A percentile compares a stretch with the other conserved stretches of the same genome.
phyloP scores from a whole-genome alignment of 345 rosid genomes.

The Syzygium grande region DNA sequence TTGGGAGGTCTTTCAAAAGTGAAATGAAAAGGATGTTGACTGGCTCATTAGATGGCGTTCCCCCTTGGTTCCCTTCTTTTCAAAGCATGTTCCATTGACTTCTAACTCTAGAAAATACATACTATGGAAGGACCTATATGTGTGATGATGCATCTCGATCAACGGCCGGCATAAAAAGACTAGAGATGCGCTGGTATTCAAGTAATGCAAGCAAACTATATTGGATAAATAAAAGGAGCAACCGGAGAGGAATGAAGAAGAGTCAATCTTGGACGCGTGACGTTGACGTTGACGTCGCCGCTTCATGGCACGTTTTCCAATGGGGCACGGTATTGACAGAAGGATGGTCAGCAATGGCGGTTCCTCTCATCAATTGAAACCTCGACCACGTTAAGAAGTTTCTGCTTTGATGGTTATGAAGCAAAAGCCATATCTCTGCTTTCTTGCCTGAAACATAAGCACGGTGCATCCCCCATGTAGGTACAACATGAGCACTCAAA shows the following conservation, averaged over 20 bases:
- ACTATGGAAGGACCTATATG: too few relatives aligned
- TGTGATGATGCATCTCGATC: too few relatives aligned
- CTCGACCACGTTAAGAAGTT: background rate
- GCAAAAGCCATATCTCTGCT: background rate
- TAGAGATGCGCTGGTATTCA: too few relatives aligned
- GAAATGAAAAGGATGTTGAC: background rate
- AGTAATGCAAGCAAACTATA: too few relatives aligned
- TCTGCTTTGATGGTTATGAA: background rate
- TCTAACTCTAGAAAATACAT: too few relatives aligned
- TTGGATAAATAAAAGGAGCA: too few relatives aligned
- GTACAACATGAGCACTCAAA: slow-evolving; percentile 1
- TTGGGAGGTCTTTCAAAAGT: background rate
- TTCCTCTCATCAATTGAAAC: too few relatives aligned
- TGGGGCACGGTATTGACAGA: background rate
- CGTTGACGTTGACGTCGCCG: background rate
- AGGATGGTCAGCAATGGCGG: too few relatives aligned
- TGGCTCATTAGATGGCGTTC: background rate
- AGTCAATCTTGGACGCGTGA: background rate
- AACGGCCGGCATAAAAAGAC: too few relatives aligned
- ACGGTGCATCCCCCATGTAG: background rate
- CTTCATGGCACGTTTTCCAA: background rate
- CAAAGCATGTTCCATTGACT: too few relatives aligned
- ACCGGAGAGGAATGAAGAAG: background rate
- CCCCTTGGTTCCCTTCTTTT: background rate
- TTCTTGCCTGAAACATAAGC: background rate